Evolutionary conservation across 208 protist genomes (phyloP).

Genomic region (Tritrichomonas musculus): DNA sequence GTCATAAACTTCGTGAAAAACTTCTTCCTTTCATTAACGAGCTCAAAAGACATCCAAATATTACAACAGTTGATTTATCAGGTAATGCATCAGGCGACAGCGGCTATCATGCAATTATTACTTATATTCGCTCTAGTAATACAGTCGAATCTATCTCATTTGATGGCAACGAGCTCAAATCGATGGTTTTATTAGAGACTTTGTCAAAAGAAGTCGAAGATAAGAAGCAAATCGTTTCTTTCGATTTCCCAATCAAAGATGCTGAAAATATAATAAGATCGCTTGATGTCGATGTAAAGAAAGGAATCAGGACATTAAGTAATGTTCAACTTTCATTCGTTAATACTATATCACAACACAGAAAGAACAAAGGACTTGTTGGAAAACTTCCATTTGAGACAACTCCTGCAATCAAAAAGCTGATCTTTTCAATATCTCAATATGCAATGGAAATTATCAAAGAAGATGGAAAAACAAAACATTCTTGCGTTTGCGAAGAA

Average conservation of each 20-base stretch:
- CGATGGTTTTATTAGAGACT: background rate
- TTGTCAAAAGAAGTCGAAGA: too few species aligned
- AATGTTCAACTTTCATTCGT: too few species aligned
- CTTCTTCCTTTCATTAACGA: background rate
- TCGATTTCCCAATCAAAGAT: too few species aligned
- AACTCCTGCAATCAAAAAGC: background rate
- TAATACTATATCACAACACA: too few species aligned
- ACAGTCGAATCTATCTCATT: background rate
- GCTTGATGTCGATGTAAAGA: too few species aligned
- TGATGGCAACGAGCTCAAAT: background rate
- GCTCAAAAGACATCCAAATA: background rate
- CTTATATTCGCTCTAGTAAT: background rate
- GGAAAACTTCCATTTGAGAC: background rate
- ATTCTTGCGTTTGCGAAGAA: background rate
- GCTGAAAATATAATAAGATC: too few species aligned
- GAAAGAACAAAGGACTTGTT: too few species aligned
- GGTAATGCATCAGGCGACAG: background rate
- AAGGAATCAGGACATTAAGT: too few species aligned
- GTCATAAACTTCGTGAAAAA: background rate
- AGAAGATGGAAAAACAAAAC: too few species aligned
- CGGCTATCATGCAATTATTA: background rate
- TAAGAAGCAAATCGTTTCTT: too few species aligned
- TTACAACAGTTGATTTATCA: background rate
- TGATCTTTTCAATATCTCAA: background rate
- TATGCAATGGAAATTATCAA: too few species aligned